Evolutionary conservation across 1,139 yeast genomes (phyloP), one percentile per base, ranked within the genome.

Genomic region (Saccharomycopsis crataegensis): DNA sequence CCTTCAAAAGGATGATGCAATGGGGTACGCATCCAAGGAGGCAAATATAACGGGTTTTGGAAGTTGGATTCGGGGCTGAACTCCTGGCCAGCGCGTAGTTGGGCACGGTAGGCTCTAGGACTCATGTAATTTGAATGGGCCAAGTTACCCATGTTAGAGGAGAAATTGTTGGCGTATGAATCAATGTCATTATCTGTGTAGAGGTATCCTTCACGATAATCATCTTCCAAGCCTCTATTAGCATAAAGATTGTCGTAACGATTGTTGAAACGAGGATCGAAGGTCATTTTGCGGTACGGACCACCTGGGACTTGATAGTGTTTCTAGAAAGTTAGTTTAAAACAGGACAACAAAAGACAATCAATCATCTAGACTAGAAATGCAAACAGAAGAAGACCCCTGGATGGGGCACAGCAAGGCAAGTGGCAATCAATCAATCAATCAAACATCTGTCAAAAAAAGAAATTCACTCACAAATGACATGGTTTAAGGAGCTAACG

Each of bases 1-100:
- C n/a, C 38, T 43, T 48, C 52, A 22, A 33, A 51, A 7, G 52
- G 57, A 36, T 44, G 43, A 22, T 56, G 56, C 9, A 50, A 36
- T 5, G 58, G 58, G 12, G 58, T 56, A 22, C 58, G 32, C 47
- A 56, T 17, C 16, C 28, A 12, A 11, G 40, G 22, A 6, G 58
- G 58, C 6, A 53, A 47, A 36, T 54, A 54, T 6, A 33, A 12
- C 49, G 32, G 38, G 12, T 22, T 12, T 6, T 34, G 12, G n/a
- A 22, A 28, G 28, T 16, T 22, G 48, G 51, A 31, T 22, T 44
- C 38, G 43, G 22, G 37, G 17, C 9, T 32, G 17, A 12, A n/a
- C 8, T n/a, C 14, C 36, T 5, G 33, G 44, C 44, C 8, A 12
- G 8, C 12, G 28, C 46, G 22, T 22, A 22, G 28, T 22, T n/a